These are phyloP conservation scores for Pichia sp. DNA, from an alignment of 1,139 yeast genomes.

Conservation along the genomic window DNA sequence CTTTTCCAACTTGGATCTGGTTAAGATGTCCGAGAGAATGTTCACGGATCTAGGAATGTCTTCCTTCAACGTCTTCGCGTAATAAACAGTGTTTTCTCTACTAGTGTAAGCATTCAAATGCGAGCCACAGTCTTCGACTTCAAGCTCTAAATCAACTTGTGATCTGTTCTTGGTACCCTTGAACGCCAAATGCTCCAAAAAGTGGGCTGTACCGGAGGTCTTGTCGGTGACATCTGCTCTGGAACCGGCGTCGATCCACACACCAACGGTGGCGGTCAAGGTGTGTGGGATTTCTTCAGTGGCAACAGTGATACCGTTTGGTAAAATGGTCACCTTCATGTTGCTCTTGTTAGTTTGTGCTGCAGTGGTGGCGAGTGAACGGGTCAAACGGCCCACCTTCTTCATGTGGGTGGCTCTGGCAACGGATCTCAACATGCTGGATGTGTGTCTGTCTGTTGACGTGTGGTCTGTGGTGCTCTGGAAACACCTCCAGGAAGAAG, in stretches of 20 bases:
- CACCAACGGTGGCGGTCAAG: slow-evolving; percentile 95
- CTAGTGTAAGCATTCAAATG: slow-evolving; percentile 97
- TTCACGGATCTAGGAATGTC: slow-evolving; percentile 88
- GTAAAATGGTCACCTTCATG: slow-evolving; percentile 60
- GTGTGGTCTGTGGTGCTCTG: too few relatives aligned
- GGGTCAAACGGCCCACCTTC: background rate
- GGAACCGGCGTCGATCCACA: slow-evolving; percentile 97
- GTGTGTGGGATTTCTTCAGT: slow-evolving; percentile 86
- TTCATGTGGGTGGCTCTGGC: background rate
- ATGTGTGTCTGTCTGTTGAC: too few relatives aligned
- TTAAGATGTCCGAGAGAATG: slow-evolving; percentile 84
- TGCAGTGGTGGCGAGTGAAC: slow-evolving; percentile 2
- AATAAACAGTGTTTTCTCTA: slow-evolving; percentile 95
- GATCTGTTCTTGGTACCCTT: slow-evolving; percentile 86
- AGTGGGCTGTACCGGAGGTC: slow-evolving; percentile 95
- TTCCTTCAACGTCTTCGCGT: slow-evolving; percentile 79
- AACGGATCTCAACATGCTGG: slow-evolving; percentile 6
- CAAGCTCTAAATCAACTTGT: slow-evolving; percentile 85
- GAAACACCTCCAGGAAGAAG: too few relatives aligned
- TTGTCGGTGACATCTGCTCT: slow-evolving; percentile 83
- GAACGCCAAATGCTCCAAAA: slow-evolving; percentile 92
- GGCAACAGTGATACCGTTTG: slow-evolving; percentile 93
- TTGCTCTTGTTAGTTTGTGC: slow-evolving; percentile 16
- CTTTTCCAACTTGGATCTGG: slow-evolving; percentile 78
- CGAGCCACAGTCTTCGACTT: slow-evolving; percentile 94